Evolutionary conservation across 2,329 filamentous ascomycete species (phyloP).

Genomic region (Pezicula radicicola): DNA sequence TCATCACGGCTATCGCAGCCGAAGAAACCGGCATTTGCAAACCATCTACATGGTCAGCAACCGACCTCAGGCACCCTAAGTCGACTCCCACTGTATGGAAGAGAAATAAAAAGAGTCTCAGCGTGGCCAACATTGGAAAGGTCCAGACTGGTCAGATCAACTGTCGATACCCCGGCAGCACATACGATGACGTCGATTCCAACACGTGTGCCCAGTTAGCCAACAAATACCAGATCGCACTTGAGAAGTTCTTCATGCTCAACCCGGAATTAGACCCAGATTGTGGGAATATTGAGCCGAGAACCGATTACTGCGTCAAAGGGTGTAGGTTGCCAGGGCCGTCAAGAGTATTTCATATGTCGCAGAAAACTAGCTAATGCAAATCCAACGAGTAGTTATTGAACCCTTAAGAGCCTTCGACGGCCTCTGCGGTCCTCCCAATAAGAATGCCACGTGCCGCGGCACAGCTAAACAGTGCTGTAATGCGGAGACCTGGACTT

Average conservation of each 20-base stretch:
- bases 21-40: no score
- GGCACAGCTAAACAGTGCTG: constrained; percentile 29
- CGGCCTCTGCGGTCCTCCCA: constrained; percentile 27
- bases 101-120: no score
- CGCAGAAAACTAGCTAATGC: neutral
- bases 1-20: no score
- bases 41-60: no score
- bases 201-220: constrained; percentile 24
- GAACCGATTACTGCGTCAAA: constrained; percentile 26
- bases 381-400: constrained; percentile 14
- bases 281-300: constrained; percentile 26
- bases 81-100: no score
- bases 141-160: no score
- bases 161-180: no score
- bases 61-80: no score
- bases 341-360: neutral
- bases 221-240: constrained; percentile 14
- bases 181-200: constrained; percentile 26
- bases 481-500: constrained; percentile 30
- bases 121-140: no score
- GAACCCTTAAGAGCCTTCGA: constrained; percentile 23
- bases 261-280: constrained; percentile 25
- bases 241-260: constrained; percentile 24
- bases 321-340: constrained; percentile 31
- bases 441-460: constrained; percentile 30